Conservation (phyloP, 345 rosid species). For the Linum usitatissimum region DNA sequence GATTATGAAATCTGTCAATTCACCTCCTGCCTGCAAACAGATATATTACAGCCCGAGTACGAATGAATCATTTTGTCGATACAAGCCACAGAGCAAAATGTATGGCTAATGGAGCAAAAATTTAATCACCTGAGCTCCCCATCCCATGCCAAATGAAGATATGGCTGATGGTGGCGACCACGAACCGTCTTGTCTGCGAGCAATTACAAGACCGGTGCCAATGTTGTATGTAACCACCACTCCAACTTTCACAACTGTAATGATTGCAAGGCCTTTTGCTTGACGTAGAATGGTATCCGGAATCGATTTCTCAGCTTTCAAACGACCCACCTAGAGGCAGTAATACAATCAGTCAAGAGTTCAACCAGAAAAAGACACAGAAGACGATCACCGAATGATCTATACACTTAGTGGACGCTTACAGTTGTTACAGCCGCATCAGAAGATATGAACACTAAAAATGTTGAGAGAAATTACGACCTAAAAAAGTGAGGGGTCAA, state of each 20-base stretch:
- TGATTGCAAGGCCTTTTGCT: constrained; percentile 90
- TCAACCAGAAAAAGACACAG: background rate
- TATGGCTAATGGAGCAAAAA: background rate
- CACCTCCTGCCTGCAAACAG: constrained; percentile 80
- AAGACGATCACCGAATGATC: too few species aligned
- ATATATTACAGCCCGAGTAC: background rate
- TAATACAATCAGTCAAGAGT: background rate
- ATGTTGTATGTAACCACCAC: constrained; percentile 78
- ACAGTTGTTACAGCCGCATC: too few species aligned
- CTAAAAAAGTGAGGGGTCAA: too few species aligned
- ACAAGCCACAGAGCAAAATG: too few species aligned
- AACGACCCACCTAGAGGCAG: constrained; percentile 45
- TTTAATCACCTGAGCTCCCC: constrained; percentile 89
- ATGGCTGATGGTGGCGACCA: constrained; percentile 99
- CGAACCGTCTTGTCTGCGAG: constrained; percentile 81
- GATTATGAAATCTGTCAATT: constrained; percentile 85
- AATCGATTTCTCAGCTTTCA: constrained; percentile 73
- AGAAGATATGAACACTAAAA: too few species aligned
- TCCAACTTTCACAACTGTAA: constrained; percentile 77
- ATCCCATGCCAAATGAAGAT: constrained; percentile 84
- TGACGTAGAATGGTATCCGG: constrained; percentile 65
- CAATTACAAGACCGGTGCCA: constrained; percentile 86
- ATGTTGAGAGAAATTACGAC: background rate
- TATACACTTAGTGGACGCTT: too few species aligned
- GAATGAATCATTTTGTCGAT: too few species aligned